These are phyloP conservation scores for Leccinum obscurum DNA, from an alignment of 768 basidiomycete species.

Conservation along the genomic window DNA sequence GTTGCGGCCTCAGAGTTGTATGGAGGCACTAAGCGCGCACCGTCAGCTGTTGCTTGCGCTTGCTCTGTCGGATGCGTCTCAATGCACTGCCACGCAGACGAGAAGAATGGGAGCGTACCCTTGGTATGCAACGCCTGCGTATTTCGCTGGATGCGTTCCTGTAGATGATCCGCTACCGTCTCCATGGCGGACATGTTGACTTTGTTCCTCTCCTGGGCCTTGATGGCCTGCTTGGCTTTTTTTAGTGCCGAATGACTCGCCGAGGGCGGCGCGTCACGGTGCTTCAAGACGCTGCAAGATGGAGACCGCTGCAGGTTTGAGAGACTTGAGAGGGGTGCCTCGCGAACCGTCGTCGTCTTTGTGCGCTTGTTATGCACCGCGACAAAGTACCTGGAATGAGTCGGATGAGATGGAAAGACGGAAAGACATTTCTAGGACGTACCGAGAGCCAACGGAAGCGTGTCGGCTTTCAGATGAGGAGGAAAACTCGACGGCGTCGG, in stretches of 20 bases:
- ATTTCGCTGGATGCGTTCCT: conserved; percentile 77
- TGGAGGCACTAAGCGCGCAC: conserved; percentile 71
- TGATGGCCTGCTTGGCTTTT: conserved; percentile 85
- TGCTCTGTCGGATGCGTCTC: conserved; percentile 49
- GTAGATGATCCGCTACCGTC: conserved; percentile 75
- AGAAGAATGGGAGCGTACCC: conserved; percentile 47
- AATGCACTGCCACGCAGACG: not conserved
- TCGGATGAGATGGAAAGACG: conserved; percentile 4
- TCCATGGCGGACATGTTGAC: conserved; percentile 90
- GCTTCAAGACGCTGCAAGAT: conserved; percentile 56
- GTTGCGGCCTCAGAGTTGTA: conserved; percentile 66
- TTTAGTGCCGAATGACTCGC: conserved; percentile 92
- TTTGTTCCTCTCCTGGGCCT: conserved; percentile 83
- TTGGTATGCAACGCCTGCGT: conserved; percentile 66
- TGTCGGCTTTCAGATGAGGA: conserved; percentile 53
- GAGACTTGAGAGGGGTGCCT: conserved; percentile 67
- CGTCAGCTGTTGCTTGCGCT: conserved; percentile 62
- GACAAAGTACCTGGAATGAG: conserved; percentile 65
- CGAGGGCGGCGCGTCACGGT: conserved; percentile 61
- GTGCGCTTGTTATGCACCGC: conserved; percentile 81
- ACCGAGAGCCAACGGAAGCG: conserved; percentile 69
- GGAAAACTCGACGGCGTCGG: conserved; percentile 77
- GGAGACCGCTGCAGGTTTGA: conserved; percentile 50
- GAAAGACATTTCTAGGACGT: conserved; percentile 27
- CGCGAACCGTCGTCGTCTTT: conserved; percentile 70